Evolutionary conservation across 257 asterid species (phyloP).

Genomic region (Solanum pennellii): DNA sequence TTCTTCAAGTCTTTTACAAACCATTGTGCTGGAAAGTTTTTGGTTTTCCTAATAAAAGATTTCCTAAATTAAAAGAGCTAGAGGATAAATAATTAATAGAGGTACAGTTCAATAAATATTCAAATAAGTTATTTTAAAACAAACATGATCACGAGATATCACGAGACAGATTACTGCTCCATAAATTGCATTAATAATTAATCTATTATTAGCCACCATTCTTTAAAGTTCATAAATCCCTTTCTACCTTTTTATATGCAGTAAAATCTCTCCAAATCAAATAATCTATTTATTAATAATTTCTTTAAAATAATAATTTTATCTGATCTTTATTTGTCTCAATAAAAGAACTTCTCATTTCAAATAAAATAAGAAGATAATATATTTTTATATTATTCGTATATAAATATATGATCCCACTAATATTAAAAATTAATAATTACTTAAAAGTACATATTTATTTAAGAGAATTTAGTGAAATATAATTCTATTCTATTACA

Average conservation of each 20-base stretch:
- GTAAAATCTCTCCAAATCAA: too few species aligned
- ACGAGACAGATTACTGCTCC: background rate
- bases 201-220: background rate
- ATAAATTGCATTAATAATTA: background rate
- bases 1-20: background rate
- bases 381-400: too few species aligned
- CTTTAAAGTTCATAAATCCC: background rate
- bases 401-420: too few species aligned
- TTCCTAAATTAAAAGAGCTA: background rate
- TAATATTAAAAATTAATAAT: too few species aligned
- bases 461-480: too few species aligned
- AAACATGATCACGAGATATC: background rate
- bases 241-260: background rate
- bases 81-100: background rate
- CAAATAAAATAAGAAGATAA: too few species aligned
- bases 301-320: rapidly evolving
- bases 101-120: background rate
- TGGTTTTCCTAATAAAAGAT: background rate
- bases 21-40: background rate
- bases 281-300: too few species aligned
- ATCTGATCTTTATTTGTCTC: too few species aligned
- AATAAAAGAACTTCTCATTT: too few species aligned
- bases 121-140: background rate
- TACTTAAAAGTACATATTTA: too few species aligned
- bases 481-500: too few species aligned